phyloP scores from a whole-genome alignment of 1,284 basidiomycete species.

The Hymenochaete sp. region DNA sequence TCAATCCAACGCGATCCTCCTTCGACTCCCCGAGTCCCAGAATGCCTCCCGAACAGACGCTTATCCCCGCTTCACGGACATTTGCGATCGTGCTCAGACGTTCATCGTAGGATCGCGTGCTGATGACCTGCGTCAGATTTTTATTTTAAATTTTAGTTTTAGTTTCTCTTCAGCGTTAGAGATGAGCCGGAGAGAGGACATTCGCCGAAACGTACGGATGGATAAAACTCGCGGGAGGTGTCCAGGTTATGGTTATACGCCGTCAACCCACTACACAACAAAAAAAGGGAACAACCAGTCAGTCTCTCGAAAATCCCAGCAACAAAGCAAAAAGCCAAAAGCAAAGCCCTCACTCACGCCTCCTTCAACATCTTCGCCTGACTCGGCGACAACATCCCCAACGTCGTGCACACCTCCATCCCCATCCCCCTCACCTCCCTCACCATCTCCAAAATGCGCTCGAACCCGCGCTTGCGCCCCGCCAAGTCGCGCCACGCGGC shows the following conservation, averaged over 20 bases:
- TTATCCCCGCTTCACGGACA: slow-evolving; percentile 92
- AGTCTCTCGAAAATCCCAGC: neutral
- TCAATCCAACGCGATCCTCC: slow-evolving; percentile 85
- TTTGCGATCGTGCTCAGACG: slow-evolving; percentile 83
- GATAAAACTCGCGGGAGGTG: slow-evolving; percentile 96
- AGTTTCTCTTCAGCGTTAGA: no score
- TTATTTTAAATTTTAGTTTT: no score
- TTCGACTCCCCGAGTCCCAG: slow-evolving; percentile 91
- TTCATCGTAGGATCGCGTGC: slow-evolving; percentile 91
- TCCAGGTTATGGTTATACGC: slow-evolving; percentile 99
- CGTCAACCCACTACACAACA: slow-evolving; percentile 66
- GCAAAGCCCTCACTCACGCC: slow-evolving; percentile 51
- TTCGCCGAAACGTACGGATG: slow-evolving; percentile 44
- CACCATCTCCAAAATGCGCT: slow-evolving; percentile 93
- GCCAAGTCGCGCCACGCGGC: slow-evolving; percentile 97
- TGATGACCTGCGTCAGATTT: slow-evolving; percentile 65
- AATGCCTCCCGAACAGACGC: slow-evolving; percentile 96
- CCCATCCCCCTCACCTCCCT: slow-evolving; percentile 80
- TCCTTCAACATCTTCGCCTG: slow-evolving; percentile 92
- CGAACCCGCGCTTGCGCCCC: slow-evolving; percentile 90
- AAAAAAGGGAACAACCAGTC: neutral
- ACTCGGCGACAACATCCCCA: slow-evolving; percentile 92
- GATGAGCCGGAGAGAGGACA: neutral
- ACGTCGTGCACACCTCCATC: slow-evolving; percentile 97
- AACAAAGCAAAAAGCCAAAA: neutral